Conservation (phyloP, 2,329 filamentous ascomycete species). For the Colletotrichum plurivorum region DNA sequence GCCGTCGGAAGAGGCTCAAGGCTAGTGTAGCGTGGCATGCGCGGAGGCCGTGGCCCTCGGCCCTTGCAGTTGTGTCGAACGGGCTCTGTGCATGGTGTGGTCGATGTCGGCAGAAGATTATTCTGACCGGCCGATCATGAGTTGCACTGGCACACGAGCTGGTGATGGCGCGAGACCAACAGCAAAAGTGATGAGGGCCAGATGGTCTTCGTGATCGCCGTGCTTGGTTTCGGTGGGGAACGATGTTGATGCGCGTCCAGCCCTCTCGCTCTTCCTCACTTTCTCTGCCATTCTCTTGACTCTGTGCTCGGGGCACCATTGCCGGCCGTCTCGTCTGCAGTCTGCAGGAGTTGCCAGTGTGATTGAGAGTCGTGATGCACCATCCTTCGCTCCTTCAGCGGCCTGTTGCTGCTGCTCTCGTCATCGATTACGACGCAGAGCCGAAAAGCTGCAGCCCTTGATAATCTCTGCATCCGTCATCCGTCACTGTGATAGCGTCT, state of each 20-base stretch:
- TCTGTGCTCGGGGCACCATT: not conserved
- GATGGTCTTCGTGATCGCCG: not conserved
- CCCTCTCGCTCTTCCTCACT: not conserved
- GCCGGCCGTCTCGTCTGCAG: not conserved
- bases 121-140: constrained; percentile 5
- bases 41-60: not conserved
- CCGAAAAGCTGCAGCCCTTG: not conserved
- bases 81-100: constrained; percentile 5
- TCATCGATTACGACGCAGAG: constrained; percentile 5
- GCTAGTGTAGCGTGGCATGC: not conserved
- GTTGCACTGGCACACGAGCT: not conserved
- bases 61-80: not conserved
- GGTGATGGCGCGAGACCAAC: not conserved
- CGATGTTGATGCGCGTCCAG: constrained; percentile 9
- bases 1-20: constrained; percentile 3
- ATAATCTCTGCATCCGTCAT: not conserved
- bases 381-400: not conserved
- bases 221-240: not conserved
- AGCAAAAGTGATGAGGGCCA: not conserved
- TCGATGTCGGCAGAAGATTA: not conserved
- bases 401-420: constrained; percentile 7
- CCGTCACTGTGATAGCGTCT: not conserved
- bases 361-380: not conserved
- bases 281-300: not conserved
- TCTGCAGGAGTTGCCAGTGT: constrained; percentile 10